phyloP scores from a whole-genome alignment of 2,329 filamentous ascomycete species.

The Aspergillus tanneri region DNA sequence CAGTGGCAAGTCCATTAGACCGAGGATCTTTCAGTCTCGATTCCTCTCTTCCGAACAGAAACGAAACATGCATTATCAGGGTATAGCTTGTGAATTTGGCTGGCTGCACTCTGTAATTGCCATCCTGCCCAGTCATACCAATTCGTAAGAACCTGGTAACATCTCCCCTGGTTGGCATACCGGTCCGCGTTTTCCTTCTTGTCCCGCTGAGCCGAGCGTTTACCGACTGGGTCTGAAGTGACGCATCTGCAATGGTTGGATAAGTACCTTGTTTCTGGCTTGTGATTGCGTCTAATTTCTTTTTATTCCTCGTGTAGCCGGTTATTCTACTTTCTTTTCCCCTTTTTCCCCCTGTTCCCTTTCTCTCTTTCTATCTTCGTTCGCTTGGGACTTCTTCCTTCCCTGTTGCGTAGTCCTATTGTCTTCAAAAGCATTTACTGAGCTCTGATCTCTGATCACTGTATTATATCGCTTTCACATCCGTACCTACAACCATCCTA shows the following conservation, averaged over 20 bases:
- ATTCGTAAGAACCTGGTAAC: conserved; percentile 2
- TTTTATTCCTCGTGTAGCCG: background rate
- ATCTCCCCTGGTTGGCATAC: conserved; percentile 19
- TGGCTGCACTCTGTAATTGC: conserved; percentile 14
- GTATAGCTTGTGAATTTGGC: conserved; percentile 29
- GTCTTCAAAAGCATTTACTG: background rate
- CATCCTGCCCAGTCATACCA: conserved; percentile 6
- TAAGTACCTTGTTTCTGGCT: conserved; percentile 35
- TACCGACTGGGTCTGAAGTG: conserved; percentile 33
- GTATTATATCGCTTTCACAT: too few relatives aligned
- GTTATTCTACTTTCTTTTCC: conserved; percentile 7
- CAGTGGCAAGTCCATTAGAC: conserved; percentile 33
- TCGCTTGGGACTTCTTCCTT: conserved; percentile 9
- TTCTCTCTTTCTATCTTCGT: conserved; percentile 7
- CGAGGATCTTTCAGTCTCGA: conserved; percentile 38
- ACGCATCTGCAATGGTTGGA: conserved; percentile 28
- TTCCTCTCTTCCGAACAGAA: conserved; percentile 39
- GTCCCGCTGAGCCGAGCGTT: conserved; percentile 43
- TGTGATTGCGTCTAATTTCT: conserved; percentile 26
- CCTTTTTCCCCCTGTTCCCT: conserved; percentile 10
- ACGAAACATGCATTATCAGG: conserved; percentile 24
- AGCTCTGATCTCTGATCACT: too few relatives aligned
- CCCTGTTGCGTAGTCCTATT: conserved; percentile 1
- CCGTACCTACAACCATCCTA: too few relatives aligned
- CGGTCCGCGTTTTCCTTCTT: conserved; percentile 27